Evolutionary conservation across 192 early-diverging fungal species (phyloP), one percentile per base, ranked within the genome.

Genomic region (Coemansia aciculifera): DNA sequence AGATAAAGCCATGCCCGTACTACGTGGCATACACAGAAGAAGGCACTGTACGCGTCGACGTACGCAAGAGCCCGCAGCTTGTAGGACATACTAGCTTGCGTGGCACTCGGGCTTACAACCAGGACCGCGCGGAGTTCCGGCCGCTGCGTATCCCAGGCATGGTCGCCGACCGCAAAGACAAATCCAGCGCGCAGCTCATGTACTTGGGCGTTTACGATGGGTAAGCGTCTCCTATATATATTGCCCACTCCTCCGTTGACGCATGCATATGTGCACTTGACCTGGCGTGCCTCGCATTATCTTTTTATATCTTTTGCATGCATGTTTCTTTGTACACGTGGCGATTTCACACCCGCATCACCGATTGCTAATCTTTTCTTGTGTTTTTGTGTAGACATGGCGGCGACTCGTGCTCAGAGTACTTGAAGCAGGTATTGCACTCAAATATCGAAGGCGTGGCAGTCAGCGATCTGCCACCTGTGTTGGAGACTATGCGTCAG

Each of bases 11-110:
- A 57, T 75, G 66, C 36, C 78, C 78, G 37, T 81, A 75, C 70
- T 81, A 81, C 24, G 78, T 81, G 1, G 78, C 78, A 11, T 81
- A 81, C 54, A 75, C 78, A 0, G 78, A 73, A 21, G 78, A 75
- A 21, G 78, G 78, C 62, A 81, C 78, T 5, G 78, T 81, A 62
- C 73, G 78, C 2, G 78, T 81, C 3, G 78, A 81, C 44, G 73
- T 81, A 57, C 78, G 78, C 63, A 81, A 81, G 64, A 81, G 78
- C 70, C 78, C 78, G 11, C 73, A 75, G 73, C 73, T 81, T 0
- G 54, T 81, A 13, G 78, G 78, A 3, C 63, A 72, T 67, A 63
- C 73, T 39, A 81, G 73, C 64, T 72, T 66, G 29, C 78, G 78
- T 29, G 78, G 78, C 52, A 81, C 73, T 2, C 69, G 78, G 12